Evolutionary conservation across 805 yeast genomes (phyloP).

Genomic region (Metschnikowia henanensis): DNA sequence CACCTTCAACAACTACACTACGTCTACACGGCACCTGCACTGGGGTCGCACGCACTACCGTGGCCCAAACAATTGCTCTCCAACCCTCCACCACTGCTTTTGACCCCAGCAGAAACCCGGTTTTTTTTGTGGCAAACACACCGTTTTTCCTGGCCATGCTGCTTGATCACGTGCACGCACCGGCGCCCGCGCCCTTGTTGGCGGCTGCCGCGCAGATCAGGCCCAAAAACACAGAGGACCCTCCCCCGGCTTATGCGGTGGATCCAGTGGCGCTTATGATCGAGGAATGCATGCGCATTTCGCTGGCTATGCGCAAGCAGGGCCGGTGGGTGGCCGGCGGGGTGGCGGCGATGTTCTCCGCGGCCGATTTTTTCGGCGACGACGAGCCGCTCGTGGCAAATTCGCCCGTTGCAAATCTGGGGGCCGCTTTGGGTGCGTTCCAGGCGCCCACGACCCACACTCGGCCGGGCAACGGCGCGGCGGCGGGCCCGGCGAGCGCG

Average conservation of each 20-base stretch:
- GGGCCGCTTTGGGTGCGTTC: background rate
- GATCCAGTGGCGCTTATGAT: slow-evolving; percentile 82
- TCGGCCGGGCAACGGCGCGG: slow-evolving; percentile 27
- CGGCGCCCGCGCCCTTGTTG: background rate
- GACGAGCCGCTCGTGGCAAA: slow-evolving; percentile 33
- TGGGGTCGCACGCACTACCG: too few relatives aligned
- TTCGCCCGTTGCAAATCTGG: slow-evolving; percentile 9
- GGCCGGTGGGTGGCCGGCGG: slow-evolving; percentile 68
- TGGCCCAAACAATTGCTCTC: background rate
- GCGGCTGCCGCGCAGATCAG: background rate
- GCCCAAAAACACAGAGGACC: too few relatives aligned
- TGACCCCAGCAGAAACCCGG: background rate
- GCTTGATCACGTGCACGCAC: background rate
- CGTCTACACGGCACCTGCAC: too few relatives aligned
- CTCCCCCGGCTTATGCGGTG: slow-evolving; percentile 38
- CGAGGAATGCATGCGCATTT: slow-evolving; percentile 82
- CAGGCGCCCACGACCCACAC: background rate
- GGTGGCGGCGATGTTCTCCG: slow-evolving; percentile 83
- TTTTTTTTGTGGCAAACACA: background rate
- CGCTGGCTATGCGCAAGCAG: slow-evolving; percentile 84
- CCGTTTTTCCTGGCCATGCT: background rate
- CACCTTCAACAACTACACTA: too few relatives aligned
- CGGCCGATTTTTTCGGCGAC: slow-evolving; percentile 53
- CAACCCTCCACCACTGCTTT: background rate
- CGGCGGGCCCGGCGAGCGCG: slow-evolving; percentile 44